Evolutionary conservation across 352 stramenopile genomes (phyloP), one percentile per base, ranked within the genome.

Genomic region (Lagenidium sp.): DNA sequence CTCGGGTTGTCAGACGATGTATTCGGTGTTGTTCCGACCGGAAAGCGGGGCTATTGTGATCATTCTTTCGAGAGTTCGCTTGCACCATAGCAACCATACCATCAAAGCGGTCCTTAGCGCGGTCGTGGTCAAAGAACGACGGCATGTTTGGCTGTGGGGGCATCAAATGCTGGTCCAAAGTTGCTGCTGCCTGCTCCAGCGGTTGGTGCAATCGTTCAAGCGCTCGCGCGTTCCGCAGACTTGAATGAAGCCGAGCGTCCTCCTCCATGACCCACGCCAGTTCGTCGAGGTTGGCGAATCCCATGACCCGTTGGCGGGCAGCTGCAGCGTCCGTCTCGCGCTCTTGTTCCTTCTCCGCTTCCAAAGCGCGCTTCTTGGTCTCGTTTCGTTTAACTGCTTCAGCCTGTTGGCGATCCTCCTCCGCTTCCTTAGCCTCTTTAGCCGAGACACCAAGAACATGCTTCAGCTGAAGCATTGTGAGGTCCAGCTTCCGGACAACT

Each of bases 401-500:
- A 16, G 20, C 29, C 39, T 38, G 35, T 39, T 48, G 21, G 19
- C 45, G 41, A 15, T 29, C 37, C 15, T 44, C 52, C 15, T 59
- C 50, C 0, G 49, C 53, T 40, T 81, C 71, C 3, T 41, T 49
- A 3, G 60, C 52, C 45, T 80, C 71, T 47, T 84, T 84, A 13
- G 44, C 39, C 20, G 77, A 60, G 21, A 84, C 65, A 2, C 35
- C 47, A 1, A 84, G 58, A 18, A 77, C 59, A 29, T 84, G 71
- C 15, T 60, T 66, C n/a, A 84, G 56, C 44, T 68, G 68, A 10
- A 84, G 35, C 5, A 84, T 84, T n/a, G 71, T 76, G 2, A 82
- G 47, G n/a, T 82, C 60, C 4, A 84, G 57, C 15, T 82, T 77
- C 38, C 80, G 57, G 10, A 81, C 32, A 6, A 84, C 64, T 12